Conservation (phyloP, 306 rosid species). For the Medicago ruthenica region DNA sequence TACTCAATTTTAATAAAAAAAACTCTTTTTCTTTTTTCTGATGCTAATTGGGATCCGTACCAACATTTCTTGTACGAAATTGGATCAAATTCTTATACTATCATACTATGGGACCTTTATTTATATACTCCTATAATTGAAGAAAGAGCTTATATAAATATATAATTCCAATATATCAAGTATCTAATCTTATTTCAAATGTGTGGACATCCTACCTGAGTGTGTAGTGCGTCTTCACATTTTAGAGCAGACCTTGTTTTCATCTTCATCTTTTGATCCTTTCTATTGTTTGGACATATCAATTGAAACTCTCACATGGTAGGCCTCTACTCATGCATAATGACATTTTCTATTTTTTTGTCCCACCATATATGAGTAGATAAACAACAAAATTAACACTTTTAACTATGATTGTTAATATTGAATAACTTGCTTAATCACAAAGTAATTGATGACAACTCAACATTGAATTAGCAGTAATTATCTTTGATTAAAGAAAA, state of each 20-base stretch:
- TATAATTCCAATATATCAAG: too few relatives aligned
- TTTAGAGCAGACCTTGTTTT: background rate
- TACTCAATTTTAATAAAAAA: background rate
- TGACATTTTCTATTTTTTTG: background rate
- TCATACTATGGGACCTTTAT: background rate
- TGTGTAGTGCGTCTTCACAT: background rate
- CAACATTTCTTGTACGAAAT: slow-evolving; percentile 44
- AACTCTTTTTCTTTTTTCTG: background rate
- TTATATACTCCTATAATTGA: slow-evolving; percentile 30
- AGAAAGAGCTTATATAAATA: slow-evolving; percentile 19
- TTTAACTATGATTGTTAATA: background rate
- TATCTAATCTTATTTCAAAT: background rate
- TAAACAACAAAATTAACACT: background rate
- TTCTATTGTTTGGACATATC: background rate
- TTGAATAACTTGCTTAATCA: background rate
- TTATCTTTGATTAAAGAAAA: background rate
- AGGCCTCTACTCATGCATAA: background rate
- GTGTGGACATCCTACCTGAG: slow-evolving; percentile 24
- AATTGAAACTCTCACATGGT: background rate
- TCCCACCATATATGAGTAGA: background rate
- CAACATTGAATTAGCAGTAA: slow-evolving; percentile 5
- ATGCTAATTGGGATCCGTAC: slow-evolving; percentile 46
- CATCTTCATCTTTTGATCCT: background rate
- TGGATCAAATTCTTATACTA: background rate
- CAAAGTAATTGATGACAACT: slow-evolving; percentile 12